These are phyloP conservation scores for Tephrocybe sp. DNA, from an alignment of 768 basidiomycete genomes.

Conservation along the genomic window DNA sequence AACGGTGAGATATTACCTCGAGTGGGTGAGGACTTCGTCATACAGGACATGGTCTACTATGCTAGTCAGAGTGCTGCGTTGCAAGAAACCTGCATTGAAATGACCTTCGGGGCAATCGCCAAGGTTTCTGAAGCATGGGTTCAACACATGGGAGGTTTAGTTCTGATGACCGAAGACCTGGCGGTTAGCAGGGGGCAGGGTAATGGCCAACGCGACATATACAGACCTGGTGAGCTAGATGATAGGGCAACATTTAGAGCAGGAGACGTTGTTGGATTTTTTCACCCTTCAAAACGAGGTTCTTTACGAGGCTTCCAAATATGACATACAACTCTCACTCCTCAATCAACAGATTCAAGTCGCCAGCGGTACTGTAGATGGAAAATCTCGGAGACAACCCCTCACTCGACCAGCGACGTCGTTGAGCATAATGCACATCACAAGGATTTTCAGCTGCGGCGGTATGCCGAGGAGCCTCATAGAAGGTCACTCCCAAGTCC, in stretches of 20 bases:
- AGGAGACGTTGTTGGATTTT: not conserved
- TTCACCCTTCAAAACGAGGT: conserved; percentile 32
- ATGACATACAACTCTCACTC: conserved; percentile 19
- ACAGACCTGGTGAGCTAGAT: conserved; percentile 32
- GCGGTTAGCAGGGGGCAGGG: conserved; percentile 16
- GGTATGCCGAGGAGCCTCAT: no score
- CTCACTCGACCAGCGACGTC: no score
- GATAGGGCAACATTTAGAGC: not conserved
- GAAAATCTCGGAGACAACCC: no score
- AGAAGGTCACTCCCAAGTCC: no score
- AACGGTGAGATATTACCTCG: no score
- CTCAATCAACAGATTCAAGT: conserved; percentile 20
- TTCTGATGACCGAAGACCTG: conserved; percentile 12
- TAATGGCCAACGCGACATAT: conserved; percentile 23
- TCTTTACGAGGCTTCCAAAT: conserved; percentile 27
- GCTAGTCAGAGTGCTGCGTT: conserved; percentile 19
- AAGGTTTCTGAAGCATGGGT: no score
- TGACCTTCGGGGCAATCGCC: no score
- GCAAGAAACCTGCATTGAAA: no score
- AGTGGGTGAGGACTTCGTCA: conserved; percentile 11
- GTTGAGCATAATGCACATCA: no score
- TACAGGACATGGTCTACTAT: conserved; percentile 18
- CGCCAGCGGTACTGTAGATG: no score
- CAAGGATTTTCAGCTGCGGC: no score
- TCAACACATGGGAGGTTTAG: conserved; percentile 15